Evolutionary conservation across 2,329 filamentous ascomycete genomes (phyloP).

Genomic region (Pseudogymnoascus sp.): DNA sequence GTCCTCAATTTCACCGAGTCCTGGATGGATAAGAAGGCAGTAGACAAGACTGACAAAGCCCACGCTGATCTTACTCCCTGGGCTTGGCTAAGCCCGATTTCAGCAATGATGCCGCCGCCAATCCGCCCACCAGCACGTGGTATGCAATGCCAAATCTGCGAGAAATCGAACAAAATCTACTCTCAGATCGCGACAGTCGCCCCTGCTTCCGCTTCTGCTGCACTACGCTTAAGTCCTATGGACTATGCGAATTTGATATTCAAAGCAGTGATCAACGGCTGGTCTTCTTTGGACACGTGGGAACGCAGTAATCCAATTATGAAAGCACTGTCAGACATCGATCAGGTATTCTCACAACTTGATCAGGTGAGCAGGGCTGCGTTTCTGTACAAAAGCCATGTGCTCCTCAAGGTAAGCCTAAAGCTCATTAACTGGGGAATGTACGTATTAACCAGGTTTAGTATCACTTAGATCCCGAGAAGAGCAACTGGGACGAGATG

Average conservation of each 20-base stretch:
- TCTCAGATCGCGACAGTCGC: background rate
- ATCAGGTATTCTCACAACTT: slow-evolving; percentile 15
- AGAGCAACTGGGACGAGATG: slow-evolving; percentile 14
- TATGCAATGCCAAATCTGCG: slow-evolving; percentile 12
- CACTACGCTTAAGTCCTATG: background rate
- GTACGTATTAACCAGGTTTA: slow-evolving; percentile 1
- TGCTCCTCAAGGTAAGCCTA: slow-evolving; percentile 14
- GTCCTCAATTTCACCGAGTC: background rate
- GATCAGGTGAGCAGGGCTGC: slow-evolving; percentile 17
- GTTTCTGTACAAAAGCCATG: slow-evolving; percentile 15
- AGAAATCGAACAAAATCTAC: slow-evolving; percentile 15
- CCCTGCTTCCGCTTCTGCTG: background rate
- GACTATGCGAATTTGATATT: slow-evolving; percentile 2
- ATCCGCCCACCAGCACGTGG: background rate
- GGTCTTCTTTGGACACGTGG: slow-evolving; percentile 9
- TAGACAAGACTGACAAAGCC: background rate
- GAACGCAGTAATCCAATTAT: slow-evolving; percentile 15
- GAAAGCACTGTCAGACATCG: slow-evolving; percentile 15
- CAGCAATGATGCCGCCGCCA: slow-evolving; percentile 3
- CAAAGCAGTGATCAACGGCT: slow-evolving; percentile 1
- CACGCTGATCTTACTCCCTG: background rate
- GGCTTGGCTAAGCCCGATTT: background rate
- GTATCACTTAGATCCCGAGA: slow-evolving; percentile 16
- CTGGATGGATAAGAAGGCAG: background rate
- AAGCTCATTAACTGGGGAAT: background rate